Percentiles rank a stretch among this genome's conserved stretches.
Conservation (phyloP, 1,284 basidiomycete species). For the Acaromyces ingoldii region DNA sequence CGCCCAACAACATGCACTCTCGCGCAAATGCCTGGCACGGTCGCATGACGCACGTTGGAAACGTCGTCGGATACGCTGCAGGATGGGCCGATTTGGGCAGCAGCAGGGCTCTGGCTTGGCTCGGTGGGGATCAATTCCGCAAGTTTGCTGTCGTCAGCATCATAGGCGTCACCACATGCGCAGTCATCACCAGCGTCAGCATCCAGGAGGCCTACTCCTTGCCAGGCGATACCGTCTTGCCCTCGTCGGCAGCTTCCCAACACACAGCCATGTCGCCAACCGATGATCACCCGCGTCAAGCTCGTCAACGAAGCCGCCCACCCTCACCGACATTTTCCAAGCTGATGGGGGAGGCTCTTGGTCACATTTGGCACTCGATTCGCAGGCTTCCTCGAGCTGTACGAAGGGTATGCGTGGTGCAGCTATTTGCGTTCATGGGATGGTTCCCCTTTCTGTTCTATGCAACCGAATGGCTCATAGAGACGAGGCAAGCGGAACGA, state of each 20-base stretch:
- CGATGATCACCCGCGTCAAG: too few relatives aligned
- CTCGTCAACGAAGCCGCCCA: too few relatives aligned
- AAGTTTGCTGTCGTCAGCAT: conserved; percentile 87
- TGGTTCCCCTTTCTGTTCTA: conserved; percentile 55
- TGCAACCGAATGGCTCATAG: conserved; percentile 82
- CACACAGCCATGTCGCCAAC: too few relatives aligned
- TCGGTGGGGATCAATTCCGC: conserved; percentile 92
- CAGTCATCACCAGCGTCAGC: conserved; percentile 59
- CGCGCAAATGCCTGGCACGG: conserved; percentile 97
- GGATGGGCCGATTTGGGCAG: conserved; percentile 78
- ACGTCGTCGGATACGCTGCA: conserved; percentile 51
- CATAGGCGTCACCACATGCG: conserved; percentile 76
- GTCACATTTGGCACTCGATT: conserved; percentile 27
- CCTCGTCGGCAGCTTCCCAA: too few relatives aligned
- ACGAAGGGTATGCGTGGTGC: conserved; percentile 65
- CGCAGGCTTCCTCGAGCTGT: conserved; percentile 40
- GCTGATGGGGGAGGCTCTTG: background rate
- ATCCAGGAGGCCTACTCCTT: background rate
- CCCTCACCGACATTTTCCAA: too few relatives aligned
- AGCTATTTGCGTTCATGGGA: conserved; percentile 85
- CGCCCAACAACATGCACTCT: conserved; percentile 79
- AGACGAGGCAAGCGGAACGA: conserved; percentile 64
- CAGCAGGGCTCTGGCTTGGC: conserved; percentile 66
- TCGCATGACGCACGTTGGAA: conserved; percentile 53
- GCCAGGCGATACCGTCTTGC: too few relatives aligned